These are phyloP conservation scores for Puccinia coronata DNA, from an alignment of 1,284 basidiomycete genomes.

Conservation along the genomic window DNA sequence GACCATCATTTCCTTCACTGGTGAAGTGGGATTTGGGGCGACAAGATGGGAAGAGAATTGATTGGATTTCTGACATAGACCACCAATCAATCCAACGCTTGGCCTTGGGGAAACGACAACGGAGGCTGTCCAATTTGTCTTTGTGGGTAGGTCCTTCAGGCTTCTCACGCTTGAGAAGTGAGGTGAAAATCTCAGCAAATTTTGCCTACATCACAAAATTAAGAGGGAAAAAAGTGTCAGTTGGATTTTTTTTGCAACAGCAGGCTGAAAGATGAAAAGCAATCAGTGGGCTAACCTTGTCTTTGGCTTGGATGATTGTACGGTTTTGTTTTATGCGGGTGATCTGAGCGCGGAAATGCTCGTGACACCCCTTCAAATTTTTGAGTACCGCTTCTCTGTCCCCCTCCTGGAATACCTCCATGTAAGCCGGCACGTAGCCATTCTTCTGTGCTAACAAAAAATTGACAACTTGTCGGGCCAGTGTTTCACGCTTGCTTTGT, in stretches of 20 bases:
- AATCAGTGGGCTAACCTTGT: no score
- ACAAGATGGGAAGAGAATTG: neutral
- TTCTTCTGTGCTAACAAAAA: neutral
- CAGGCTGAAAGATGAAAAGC: no score
- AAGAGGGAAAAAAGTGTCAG: no score
- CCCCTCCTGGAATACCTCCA: neutral
- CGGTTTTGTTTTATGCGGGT: neutral
- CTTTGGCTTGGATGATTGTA: neutral
- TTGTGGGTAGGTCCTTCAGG: neutral
- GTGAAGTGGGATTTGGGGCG: neutral
- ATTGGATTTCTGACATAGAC: neutral
- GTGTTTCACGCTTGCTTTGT: neutral
- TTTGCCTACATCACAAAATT: no score
- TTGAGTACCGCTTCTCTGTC: neutral
- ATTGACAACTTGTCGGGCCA: neutral
- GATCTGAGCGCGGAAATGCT: neutral
- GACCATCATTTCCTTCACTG: neutral
- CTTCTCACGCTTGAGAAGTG: neutral
- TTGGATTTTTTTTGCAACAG: no score
- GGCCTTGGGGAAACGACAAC: no score
- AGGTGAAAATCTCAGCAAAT: neutral
- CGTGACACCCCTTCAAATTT: neutral
- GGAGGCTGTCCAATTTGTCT: neutral
- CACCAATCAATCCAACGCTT: neutral
- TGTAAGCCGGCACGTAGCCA: neutral